phyloP scores from a whole-genome alignment of 108 stramenopile species.

The Seminavis robusta region DNA sequence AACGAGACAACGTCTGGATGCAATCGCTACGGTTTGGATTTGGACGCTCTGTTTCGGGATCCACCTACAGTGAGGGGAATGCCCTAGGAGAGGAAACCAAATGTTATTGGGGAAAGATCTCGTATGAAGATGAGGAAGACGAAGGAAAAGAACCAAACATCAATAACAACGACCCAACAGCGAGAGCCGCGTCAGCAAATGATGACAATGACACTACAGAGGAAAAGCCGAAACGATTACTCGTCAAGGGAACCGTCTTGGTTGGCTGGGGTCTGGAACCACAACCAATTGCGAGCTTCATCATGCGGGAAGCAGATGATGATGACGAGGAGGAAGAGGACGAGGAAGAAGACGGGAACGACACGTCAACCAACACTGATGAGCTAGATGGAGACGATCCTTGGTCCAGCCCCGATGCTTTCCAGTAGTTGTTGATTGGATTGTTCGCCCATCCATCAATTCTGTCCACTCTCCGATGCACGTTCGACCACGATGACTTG shows the following conservation, averaged over 20 bases:
- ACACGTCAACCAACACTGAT: too few species aligned
- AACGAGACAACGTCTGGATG: constrained; percentile 82
- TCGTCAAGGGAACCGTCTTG: constrained; percentile 64
- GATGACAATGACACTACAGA: constrained; percentile 25
- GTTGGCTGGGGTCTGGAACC: constrained; percentile 75
- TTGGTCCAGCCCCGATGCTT: constrained; percentile 4
- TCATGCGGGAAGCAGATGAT: constrained; percentile 64
- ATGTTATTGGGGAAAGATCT: constrained; percentile 72
- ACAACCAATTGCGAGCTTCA: constrained; percentile 59
- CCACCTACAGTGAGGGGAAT: constrained; percentile 69
- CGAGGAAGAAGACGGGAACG: constrained; percentile 51
- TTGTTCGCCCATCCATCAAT: too few species aligned
- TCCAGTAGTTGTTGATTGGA: constrained; percentile 9
- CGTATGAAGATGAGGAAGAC: constrained; percentile 22
- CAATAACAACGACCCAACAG: not conserved
- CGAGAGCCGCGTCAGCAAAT: not conserved
- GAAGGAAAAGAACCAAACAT: constrained; percentile 10
- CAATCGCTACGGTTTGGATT: constrained; percentile 79
- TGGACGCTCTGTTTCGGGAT: constrained; percentile 75
- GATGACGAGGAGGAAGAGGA: constrained; percentile 49
- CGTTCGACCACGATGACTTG: too few species aligned
- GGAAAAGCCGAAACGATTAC: constrained; percentile 29
- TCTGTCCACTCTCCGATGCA: too few species aligned
- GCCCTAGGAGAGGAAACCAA: constrained; percentile 66
- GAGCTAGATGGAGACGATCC: constrained; percentile 23